Base-by-base conservation (phyloP, 1,139 yeast species). In the Pichia sp. region DNA sequence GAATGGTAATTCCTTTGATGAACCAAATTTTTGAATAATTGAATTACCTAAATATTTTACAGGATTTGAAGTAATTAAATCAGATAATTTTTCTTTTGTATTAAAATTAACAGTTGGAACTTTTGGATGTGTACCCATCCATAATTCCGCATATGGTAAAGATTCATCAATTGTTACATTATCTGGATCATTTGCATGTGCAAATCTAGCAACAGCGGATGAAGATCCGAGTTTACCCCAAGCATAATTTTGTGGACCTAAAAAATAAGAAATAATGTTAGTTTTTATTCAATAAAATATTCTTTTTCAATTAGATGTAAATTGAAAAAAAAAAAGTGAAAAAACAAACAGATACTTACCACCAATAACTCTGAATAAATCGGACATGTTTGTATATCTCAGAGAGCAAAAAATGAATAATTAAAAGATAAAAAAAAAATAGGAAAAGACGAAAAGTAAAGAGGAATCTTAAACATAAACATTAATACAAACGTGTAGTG, bases 51-150 rank as follows among this genome's bases (percentile, higher is more conserved):
- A 71, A 53, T 78, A 74, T 44, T 72, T 66, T 40, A 71, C 68
- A n/a, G 96, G 94, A 57, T 83, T 65, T 5, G 70, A 63, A 33
- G 73, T 69, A 44, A 90, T 78, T 44, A 87, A 66, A 25, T 85
- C 86, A 54, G 90, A 76, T 62, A 92, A 75, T 30, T 74, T 64
- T 47, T 56, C 54, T 56, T 75, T 70, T 38, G 80, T 80, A 32
- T 72, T 76, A 26, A 76, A 75, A 41, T 79, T 76, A 47, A 70
- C 70, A n/a, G 96, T 84, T 26, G 97, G 97, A 11, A 86, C 89
- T 44, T 86, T 84, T 46, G 95, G 94, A 64, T 92, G 98, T 32
- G 97, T 89, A 32, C 98, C 98, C 98, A 92, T 92, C 98, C 98
- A 92, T 58, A 92, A 75, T 66, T 86, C 95, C 36, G 95, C 95